These are phyloP conservation scores for Otatea glauca DNA, from an alignment of 176 grass and related monocot species.

Conservation along the genomic window DNA sequence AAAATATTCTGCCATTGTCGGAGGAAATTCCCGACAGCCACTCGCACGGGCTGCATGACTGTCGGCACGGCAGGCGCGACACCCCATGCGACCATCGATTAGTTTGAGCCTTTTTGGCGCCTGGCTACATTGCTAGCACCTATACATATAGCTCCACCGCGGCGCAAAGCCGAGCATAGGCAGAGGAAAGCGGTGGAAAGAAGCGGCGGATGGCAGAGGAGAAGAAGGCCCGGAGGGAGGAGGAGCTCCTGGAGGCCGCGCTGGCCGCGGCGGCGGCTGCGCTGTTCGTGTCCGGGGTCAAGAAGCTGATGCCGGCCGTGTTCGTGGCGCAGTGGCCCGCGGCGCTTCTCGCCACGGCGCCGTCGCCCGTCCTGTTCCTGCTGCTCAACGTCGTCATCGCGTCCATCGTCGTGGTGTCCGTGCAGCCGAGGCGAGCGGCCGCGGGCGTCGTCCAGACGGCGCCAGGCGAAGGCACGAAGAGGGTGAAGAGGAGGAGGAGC, in stretches of 20 bases:
- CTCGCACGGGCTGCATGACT: slow-evolving; percentile 38
- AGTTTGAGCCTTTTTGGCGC: slow-evolving; percentile 33
- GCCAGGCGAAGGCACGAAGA: slow-evolving; percentile 29
- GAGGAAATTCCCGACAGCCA: slow-evolving; percentile 50
- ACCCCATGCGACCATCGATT: slow-evolving; percentile 43
- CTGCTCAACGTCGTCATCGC: slow-evolving; percentile 88
- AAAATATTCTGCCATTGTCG: slow-evolving; percentile 37
- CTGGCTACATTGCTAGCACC: not conserved
- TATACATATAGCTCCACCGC: slow-evolving; percentile 33
- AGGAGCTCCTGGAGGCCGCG: slow-evolving; percentile 77
- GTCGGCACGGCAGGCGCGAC: slow-evolving; percentile 58
- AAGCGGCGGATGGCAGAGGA: slow-evolving; percentile 45
- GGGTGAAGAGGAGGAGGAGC: slow-evolving; percentile 41
- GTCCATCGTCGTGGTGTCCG: slow-evolving; percentile 74
- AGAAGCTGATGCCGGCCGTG: slow-evolving; percentile 57
- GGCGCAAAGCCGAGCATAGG: not conserved
- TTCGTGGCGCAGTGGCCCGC: slow-evolving; percentile 42
- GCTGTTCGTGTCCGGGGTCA: slow-evolving; percentile 73
- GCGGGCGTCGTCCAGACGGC: not conserved
- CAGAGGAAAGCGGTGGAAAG: not conserved
- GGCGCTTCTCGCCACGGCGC: slow-evolving; percentile 39
- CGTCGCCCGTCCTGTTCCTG: slow-evolving; percentile 74
- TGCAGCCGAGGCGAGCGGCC: slow-evolving; percentile 26
- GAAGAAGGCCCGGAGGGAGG: slow-evolving; percentile 59
- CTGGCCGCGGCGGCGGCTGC: slow-evolving; percentile 70